These are phyloP conservation scores for Cytospora schulzeri DNA, from an alignment of 2,329 filamentous ascomycete species.

Conservation along the genomic window DNA sequence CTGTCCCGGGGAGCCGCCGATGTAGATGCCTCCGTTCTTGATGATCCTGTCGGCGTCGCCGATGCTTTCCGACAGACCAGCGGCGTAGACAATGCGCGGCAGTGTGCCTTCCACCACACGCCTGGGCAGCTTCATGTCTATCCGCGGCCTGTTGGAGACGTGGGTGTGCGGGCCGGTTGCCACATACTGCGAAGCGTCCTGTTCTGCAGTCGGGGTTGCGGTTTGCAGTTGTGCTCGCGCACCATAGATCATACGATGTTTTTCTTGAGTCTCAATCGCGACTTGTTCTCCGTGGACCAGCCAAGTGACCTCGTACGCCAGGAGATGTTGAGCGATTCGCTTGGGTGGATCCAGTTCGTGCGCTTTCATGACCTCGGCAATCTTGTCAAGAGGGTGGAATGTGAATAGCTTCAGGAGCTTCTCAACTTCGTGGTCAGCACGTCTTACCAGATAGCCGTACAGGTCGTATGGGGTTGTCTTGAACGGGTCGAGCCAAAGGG, in stretches of 20 bases:
- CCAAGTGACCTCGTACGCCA: constrained; percentile 80
- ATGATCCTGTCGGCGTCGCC: constrained; percentile 63
- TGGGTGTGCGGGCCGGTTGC: constrained; percentile 29
- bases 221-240: constrained; percentile 28
- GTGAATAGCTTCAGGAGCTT: constrained; percentile 86
- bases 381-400: constrained; percentile 74
- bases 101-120: constrained; percentile 58
- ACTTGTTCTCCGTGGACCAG: constrained; percentile 72
- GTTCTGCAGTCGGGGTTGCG: constrained; percentile 4
- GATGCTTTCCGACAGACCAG: constrained; percentile 58
- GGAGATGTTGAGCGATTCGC: constrained; percentile 77
- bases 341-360: constrained; percentile 70
- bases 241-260: constrained; percentile 55
- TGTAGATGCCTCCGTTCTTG: constrained; percentile 57
- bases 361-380: constrained; percentile 66
- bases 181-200: constrained; percentile 27
- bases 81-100: constrained; percentile 59
- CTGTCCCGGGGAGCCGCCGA: constrained; percentile 53
- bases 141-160: constrained; percentile 51
- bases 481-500: constrained; percentile 84
- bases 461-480: constrained; percentile 83
- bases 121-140: constrained; percentile 60
- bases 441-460: constrained; percentile 86
- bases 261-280: constrained; percentile 62
- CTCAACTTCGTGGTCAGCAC: constrained; percentile 79